These are phyloP conservation scores for Melanomma pulvis-pyrius DNA, from an alignment of 495 filamentous ascomycete genomes.

Conservation along the genomic window DNA sequence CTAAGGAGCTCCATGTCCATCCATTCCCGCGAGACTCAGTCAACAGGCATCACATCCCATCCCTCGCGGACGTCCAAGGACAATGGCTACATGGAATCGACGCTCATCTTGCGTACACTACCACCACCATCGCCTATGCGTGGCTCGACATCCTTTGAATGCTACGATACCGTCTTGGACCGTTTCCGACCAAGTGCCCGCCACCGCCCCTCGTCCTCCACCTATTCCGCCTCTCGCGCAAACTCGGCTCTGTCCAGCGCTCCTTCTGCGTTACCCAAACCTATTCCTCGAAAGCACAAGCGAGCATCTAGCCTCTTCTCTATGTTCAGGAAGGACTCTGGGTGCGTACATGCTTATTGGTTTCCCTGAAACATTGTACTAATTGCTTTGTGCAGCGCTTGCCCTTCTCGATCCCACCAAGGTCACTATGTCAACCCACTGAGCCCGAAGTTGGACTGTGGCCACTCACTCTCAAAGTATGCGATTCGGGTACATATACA, in stretches of 20 bases:
- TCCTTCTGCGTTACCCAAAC: conserved; percentile 7
- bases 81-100: conserved; percentile 13
- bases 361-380: conserved; percentile 3
- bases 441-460: conserved; percentile 24
- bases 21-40: conserved; percentile 37
- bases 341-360: conserved; percentile 7
- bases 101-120: conserved; percentile 1
- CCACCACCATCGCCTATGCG: background rate
- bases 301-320: conserved; percentile 29
- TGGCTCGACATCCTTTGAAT: conserved; percentile 12
- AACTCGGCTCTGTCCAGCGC: conserved; percentile 12
- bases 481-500: conserved; percentile 23
- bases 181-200: conserved; percentile 17
- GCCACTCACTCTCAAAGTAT: conserved; percentile 29
- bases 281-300: conserved; percentile 19
- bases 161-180: conserved; percentile 22
- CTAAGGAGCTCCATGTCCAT: conserved; percentile 36
- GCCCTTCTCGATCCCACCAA: conserved; percentile 23
- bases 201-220: conserved; percentile 26
- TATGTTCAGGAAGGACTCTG: conserved; percentile 33
- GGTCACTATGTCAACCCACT: conserved; percentile 16
- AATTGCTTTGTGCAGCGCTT: conserved; percentile 23
- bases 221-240: conserved; percentile 2
- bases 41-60: conserved; percentile 37
- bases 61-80: conserved; percentile 38